A percentile compares a stretch with the other conserved stretches of the same genome.
phyloP scores from a whole-genome alignment of 2,329 filamentous ascomycete genomes.

The Neonectria coccinea region DNA sequence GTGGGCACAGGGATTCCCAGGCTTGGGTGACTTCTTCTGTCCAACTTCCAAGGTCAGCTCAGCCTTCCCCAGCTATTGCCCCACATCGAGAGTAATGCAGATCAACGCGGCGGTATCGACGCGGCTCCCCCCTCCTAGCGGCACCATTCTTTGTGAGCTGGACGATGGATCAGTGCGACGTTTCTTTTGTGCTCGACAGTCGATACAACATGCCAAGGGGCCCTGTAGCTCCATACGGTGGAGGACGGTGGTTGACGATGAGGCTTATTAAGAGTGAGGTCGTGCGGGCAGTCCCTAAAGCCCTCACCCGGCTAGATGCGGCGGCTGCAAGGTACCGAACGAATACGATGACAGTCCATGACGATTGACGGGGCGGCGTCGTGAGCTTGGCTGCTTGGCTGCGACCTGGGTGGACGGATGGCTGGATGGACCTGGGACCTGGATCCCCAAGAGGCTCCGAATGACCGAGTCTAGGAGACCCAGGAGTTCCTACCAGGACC shows the following conservation, averaged over 20 bases:
- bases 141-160: constrained; percentile 36
- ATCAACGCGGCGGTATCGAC: constrained; percentile 31
- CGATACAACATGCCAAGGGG: constrained; percentile 10
- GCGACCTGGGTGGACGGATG: constrained; percentile 5
- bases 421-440: constrained; percentile 12
- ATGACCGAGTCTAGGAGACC: constrained; percentile 19
- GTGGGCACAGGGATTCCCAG: constrained; percentile 3
- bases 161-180: constrained; percentile 7
- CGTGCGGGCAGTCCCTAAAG: constrained; percentile 31
- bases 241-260: constrained; percentile 20
- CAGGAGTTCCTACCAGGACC: constrained; percentile 18
- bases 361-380: constrained; percentile 24
- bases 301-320: constrained; percentile 38
- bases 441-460: constrained; percentile 13
- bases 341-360: constrained; percentile 31
- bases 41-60: neutral
- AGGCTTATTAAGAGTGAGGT: constrained; percentile 35
- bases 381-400: constrained; percentile 12
- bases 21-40: neutral
- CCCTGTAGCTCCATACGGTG: constrained; percentile 10
- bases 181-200: constrained; percentile 12
- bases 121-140: constrained; percentile 37
- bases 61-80: constrained; percentile 30
- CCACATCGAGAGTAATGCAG: constrained; percentile 32
- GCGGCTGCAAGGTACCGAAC: constrained; percentile 37